Evolutionary conservation across 1,284 basidiomycete species (phyloP), one percentile per base, ranked within the genome.

Genomic region (Vanrija sp.): DNA sequence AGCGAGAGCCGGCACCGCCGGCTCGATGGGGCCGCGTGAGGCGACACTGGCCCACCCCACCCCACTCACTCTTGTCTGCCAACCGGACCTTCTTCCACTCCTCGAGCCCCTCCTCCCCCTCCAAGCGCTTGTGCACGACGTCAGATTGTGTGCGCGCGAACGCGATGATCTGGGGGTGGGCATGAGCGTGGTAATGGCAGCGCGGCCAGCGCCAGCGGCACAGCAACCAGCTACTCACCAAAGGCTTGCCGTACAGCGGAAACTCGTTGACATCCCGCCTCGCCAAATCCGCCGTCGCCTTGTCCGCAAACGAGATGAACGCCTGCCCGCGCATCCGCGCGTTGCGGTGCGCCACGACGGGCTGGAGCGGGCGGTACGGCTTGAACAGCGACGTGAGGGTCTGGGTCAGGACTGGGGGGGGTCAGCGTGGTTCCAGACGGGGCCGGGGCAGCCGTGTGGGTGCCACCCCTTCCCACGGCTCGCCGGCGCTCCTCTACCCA

Each of bases 301-400:
- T 80, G 47, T 85, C 84, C 57, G 82, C 82, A 73, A 98, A 96
- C 27, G 89, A 91, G 18, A 99, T 89, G 69, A 99, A 99, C 6
- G 95, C 95, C 77, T 99, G 95, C 12, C 95, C 95, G 39, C 96
- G 83, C 96, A 99, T 98, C 31, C 95, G 84, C 57, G 97, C 76
- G 78, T 97, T 98, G 51, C 81, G 77, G 75, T 98, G 95, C 6
- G 94, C 92, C 8, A 92, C 86, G 16, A 99, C 89, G 65, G 93
- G 91, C 25, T 95, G 76, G 6, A 99, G 86, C 55, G 88, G 86
- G 18, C 91, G 90, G 69, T 98, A 98, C 31, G 87, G 84, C 75
- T 91, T 91, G 81, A 98, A 98, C 45, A 99, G 81, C 38, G 87
- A 87, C 19, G 84, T 81, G 42, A 99, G 80, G 1, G 93, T 91